A percentile compares a stretch with the other conserved stretches of the same genome.
phyloP scores from a whole-genome alignment of 495 filamentous ascomycete genomes.

The Friedmanniomyces endolithicus region DNA sequence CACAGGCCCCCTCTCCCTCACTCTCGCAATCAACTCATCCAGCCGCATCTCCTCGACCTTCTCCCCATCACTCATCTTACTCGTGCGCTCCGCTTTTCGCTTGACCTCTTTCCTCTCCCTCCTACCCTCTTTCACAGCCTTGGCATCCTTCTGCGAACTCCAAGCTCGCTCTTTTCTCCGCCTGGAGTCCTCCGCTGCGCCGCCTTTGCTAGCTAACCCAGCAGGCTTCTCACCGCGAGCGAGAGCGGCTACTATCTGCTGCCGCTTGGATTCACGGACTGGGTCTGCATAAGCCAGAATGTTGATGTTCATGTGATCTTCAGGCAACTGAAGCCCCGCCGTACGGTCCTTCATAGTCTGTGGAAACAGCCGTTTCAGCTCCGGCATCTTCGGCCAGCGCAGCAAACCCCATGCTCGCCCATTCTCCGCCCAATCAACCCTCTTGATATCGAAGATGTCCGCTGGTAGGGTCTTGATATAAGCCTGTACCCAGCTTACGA shows the following conservation, averaged over 20 bases:
- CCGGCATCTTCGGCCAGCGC: slow-evolving; percentile 87
- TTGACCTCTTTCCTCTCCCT: slow-evolving; percentile 63
- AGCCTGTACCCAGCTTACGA: slow-evolving; percentile 82
- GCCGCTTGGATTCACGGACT: slow-evolving; percentile 56
- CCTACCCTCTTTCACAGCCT: slow-evolving; percentile 50
- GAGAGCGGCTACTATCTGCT: slow-evolving; percentile 36
- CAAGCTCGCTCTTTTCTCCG: slow-evolving; percentile 57
- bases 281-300: slow-evolving; percentile 66
- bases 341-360: slow-evolving; percentile 7
- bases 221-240: slow-evolving; percentile 25
- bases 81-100: slow-evolving; percentile 54
- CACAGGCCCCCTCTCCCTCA: slow-evolving; percentile 41
- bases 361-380: slow-evolving; percentile 41
- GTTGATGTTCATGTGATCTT: slow-evolving; percentile 46
- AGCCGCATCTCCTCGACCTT: slow-evolving; percentile 56
- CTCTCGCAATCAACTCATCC: slow-evolving; percentile 56
- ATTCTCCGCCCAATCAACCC: slow-evolving; percentile 73
- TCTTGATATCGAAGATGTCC: slow-evolving; percentile 76
- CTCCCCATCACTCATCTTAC: slow-evolving; percentile 63
- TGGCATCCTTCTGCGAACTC: slow-evolving; percentile 67
- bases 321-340: slow-evolving; percentile 46
- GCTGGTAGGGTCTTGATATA: slow-evolving; percentile 84
- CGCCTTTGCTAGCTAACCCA: slow-evolving; percentile 13
- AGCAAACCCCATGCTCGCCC: slow-evolving; percentile 74
- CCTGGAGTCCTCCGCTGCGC: slow-evolving; percentile 27